These are phyloP conservation scores for Akanthomyces lecanii DNA, from an alignment of 2,329 filamentous ascomycete species.

Conservation along the genomic window DNA sequence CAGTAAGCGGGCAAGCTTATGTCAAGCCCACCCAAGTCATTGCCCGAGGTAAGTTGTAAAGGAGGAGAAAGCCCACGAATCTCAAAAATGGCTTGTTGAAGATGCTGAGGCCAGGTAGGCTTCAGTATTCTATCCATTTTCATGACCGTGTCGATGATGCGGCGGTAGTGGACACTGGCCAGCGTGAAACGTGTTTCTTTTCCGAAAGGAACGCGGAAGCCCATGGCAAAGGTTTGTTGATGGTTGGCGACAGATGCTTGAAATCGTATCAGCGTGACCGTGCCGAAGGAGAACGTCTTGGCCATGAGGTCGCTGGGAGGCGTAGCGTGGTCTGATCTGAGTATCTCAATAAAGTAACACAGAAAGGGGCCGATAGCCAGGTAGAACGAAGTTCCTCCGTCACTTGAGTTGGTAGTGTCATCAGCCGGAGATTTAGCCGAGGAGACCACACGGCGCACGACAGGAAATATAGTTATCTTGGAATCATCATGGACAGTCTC, in stretches of 20 bases:
- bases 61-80: constrained; percentile 49
- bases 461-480: constrained; percentile 45
- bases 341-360: constrained; percentile 49
- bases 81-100: constrained; percentile 50
- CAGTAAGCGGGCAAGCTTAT: constrained; percentile 53
- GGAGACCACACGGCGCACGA: constrained; percentile 44
- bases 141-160: constrained; percentile 50
- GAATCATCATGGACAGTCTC: constrained; percentile 33
- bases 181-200: constrained; percentile 45
- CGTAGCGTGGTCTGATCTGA: constrained; percentile 40
- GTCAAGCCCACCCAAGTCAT: constrained; percentile 51
- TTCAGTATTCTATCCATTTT: constrained; percentile 53
- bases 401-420: constrained; percentile 43
- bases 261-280: constrained; percentile 49
- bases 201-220: constrained; percentile 46
- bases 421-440: constrained; percentile 39
- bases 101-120: constrained; percentile 54
- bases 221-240: constrained; percentile 53
- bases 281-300: constrained; percentile 47
- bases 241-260: constrained; percentile 47
- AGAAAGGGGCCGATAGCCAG: constrained; percentile 51
- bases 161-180: constrained; percentile 50
- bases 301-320: constrained; percentile 44
- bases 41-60: constrained; percentile 50
- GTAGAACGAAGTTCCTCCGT: constrained; percentile 49